Evolutionary conservation across 1,139 yeast species (phyloP).

Genomic region (Saccharomycopsis hybrid): DNA sequence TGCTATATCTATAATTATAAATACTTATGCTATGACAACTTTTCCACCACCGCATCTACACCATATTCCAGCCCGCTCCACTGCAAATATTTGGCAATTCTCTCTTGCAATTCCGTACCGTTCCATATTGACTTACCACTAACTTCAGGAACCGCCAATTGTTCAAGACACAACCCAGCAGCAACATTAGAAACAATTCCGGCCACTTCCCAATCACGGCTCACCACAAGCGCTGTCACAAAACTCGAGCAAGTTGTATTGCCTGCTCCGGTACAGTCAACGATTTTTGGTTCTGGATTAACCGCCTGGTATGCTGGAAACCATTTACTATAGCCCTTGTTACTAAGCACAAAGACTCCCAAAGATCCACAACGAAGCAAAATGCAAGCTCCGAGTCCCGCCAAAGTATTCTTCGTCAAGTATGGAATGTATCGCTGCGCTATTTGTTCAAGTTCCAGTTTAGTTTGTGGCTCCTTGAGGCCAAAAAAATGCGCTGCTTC

Average conservation of each 20-base stretch:
- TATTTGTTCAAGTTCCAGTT: slow-evolving; percentile 36
- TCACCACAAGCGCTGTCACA: slow-evolving; percentile 49
- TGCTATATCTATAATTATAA: no score
- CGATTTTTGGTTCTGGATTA: slow-evolving; percentile 38
- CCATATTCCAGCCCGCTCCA: slow-evolving; percentile 6
- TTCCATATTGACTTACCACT: slow-evolving; percentile 46
- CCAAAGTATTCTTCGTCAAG: slow-evolving; percentile 31
- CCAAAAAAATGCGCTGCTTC: slow-evolving; percentile 66
- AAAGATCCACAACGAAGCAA: slow-evolving; percentile 66
- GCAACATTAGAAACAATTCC: slow-evolving; percentile 69
- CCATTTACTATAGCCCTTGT: slow-evolving; percentile 30
- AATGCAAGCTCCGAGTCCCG: slow-evolving; percentile 36
- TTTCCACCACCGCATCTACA: no score
- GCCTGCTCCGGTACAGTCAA: slow-evolving; percentile 95
- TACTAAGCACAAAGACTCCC: slow-evolving; percentile 46
- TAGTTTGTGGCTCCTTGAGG: slow-evolving; percentile 35
- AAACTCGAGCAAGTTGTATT: slow-evolving; percentile 84
- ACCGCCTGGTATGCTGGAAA: slow-evolving; percentile 66
- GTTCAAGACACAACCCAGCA: slow-evolving; percentile 75
- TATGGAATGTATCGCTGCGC: slow-evolving; percentile 37
- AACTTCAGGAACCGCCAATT: slow-evolving; percentile 60
- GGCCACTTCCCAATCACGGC: slow-evolving; percentile 45
- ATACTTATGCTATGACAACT: no score
- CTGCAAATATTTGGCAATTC: slow-evolving; percentile 24
- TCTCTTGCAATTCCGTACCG: slow-evolving; percentile 30